Conservation (phyloP, 352 stramenopile genomes). For the Pythium aristosporum region DNA sequence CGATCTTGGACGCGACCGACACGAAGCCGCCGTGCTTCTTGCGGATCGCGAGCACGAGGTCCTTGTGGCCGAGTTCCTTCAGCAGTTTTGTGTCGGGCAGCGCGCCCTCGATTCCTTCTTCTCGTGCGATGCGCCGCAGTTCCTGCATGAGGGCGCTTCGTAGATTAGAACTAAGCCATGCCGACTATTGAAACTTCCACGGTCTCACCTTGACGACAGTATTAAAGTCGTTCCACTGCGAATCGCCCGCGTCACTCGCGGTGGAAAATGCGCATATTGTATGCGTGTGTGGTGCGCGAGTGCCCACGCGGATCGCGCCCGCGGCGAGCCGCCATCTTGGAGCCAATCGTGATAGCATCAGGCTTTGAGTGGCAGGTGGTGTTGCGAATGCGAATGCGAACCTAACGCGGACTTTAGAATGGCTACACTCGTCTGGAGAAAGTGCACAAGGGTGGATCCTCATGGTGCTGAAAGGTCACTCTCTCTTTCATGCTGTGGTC, state of each 20-base stretch:
- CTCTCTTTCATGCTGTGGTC: not conserved
- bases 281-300: not conserved
- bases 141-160: constrained; percentile 31
- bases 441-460: not conserved
- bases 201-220: constrained; percentile 55
- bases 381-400: constrained; percentile 5
- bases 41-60: constrained; percentile 69
- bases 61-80: constrained; percentile 60
- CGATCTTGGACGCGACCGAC: constrained; percentile 56
- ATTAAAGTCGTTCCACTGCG: constrained; percentile 59
- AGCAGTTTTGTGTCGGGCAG: constrained; percentile 73
- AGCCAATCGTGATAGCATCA: constrained; percentile 8
- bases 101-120: constrained; percentile 38
- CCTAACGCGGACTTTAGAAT: constrained; percentile 12
- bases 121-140: constrained; percentile 54
- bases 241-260: not conserved
- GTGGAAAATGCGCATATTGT: constrained; percentile 4
- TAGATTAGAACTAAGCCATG: not conserved
- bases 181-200: not conserved
- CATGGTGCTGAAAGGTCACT: not conserved
- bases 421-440: not conserved
- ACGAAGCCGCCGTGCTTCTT: constrained; percentile 84
- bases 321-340: constrained; percentile 6
- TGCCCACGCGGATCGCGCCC: not conserved
- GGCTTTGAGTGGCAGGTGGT: not conserved